These are phyloP conservation scores for Basipetospora chlamydospora DNA, from an alignment of 2,329 filamentous ascomycete species.

Conservation along the genomic window DNA sequence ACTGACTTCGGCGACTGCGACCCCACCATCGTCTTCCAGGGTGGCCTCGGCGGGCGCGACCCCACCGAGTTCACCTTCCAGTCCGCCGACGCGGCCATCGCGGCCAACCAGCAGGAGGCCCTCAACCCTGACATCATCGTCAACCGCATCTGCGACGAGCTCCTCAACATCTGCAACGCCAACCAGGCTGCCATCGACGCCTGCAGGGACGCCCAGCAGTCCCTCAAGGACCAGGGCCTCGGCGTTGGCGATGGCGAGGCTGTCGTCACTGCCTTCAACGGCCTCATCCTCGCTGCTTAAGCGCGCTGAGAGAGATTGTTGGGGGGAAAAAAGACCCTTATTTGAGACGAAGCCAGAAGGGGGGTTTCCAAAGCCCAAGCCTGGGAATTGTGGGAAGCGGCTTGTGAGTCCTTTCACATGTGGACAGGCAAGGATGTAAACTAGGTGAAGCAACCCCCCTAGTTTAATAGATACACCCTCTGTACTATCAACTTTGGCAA, in stretches of 20 bases:
- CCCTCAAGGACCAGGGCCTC: constrained; percentile 8
- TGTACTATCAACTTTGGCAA: too few species aligned
- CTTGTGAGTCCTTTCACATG: too few species aligned
- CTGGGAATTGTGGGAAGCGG: too few species aligned
- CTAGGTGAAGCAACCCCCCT: too few species aligned
- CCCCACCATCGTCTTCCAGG: constrained; percentile 45
- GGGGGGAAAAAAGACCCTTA: too few species aligned
- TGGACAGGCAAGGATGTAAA: too few species aligned
- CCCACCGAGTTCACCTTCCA: constrained; percentile 53
- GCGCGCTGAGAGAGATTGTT: too few species aligned
- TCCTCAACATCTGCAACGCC: constrained; percentile 50
- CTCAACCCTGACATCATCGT: constrained; percentile 62
- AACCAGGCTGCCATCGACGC: constrained; percentile 42
- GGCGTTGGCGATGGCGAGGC: constrained; percentile 7
- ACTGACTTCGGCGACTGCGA: constrained; percentile 39
- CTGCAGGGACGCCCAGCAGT: constrained; percentile 36
- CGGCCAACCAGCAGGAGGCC: constrained; percentile 47
- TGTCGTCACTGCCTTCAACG: constrained; percentile 9
- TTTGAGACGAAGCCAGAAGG: too few species aligned
- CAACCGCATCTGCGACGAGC: constrained; percentile 56
- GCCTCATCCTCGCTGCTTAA: constrained; percentile 6
- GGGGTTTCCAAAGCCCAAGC: too few species aligned
- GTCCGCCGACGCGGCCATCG: constrained; percentile 45
- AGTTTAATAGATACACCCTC: too few species aligned
- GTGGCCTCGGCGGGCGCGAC: constrained; percentile 39